Base-by-base conservation (phyloP, 345 rosid genomes). In the Murraya koenigii region DNA sequence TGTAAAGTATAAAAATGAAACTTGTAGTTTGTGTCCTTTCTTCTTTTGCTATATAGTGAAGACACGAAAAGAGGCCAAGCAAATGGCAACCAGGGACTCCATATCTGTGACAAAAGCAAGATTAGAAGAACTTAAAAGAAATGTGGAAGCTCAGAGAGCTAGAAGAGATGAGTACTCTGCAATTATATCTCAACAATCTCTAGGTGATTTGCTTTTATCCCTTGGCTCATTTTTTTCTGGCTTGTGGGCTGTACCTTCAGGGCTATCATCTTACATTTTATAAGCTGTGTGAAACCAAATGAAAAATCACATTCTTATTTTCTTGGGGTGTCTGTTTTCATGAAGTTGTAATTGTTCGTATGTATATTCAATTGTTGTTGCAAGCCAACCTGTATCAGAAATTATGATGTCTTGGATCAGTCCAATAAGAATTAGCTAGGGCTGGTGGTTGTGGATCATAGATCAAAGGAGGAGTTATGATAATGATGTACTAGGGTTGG, bases 61-160 rank as follows among this genome's bases (percentile, higher is more conserved):
- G 85, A 92, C 95, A 0, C 90, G 89, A 75, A 86, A 82, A 77
- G 99, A 94, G 85, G 97, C 92, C 13, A 86, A 85, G 73, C 92
- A 89, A 79, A 85, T 94, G 90, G 89, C 86, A 6, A 77, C 79
- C 52, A 85, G 86, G 83, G 98, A 92, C 68, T 81, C 91, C 38
- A 84, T 96, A 71, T 87, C 90, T 79, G 90, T 88, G 41, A 65
- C 82, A 44, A 90, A 89, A 67, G 84, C 89, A 69, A 86, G 91
- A 78, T 74, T 87, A 41, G 90, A 87, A 80, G 86, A 85, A 55
- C 92, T 92, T 79, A 83, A 84, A 85, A 89, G 86, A 75, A 80
- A 71, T 66, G 59, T 89, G 76, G 91, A 86, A 78, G 75, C 82
- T 75, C 95, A 88, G 75, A 91, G 83, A 79, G 85, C 92, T 41